Evolutionary conservation across 176 grass and related monocot genomes (phyloP).

Genomic region (Oryza nivara): DNA sequence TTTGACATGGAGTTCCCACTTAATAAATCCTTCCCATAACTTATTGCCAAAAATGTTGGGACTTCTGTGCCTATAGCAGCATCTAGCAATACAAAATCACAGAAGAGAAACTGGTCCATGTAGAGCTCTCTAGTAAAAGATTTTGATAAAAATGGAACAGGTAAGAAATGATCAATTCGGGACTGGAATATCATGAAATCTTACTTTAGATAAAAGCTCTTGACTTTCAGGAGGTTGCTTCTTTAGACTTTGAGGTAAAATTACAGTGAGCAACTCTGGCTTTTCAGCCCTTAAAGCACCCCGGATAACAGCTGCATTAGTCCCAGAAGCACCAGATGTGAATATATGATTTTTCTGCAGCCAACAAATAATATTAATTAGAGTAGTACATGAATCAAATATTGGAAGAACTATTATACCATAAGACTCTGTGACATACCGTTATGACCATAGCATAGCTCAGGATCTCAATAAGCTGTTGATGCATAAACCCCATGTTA

Average conservation of each 20-base stretch:
- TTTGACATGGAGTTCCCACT: neutral
- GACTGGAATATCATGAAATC: constrained; percentile 25
- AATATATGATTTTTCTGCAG: constrained; percentile 99
- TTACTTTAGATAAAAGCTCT: constrained; percentile 96
- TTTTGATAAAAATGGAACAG: neutral
- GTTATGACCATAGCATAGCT: constrained; percentile 99
- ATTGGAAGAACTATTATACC: neutral
- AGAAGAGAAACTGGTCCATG: neutral
- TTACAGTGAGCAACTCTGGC: constrained; percentile 95
- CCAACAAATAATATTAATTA: constrained; percentile 30
- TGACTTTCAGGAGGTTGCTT: constrained; percentile 96
- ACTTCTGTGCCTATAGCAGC: neutral
- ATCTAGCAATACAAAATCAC: neutral
- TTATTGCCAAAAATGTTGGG: constrained; percentile 18
- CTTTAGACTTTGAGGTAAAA: constrained; percentile 95
- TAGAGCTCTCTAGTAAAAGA: neutral
- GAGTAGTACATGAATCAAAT: neutral
- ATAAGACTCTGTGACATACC: constrained; percentile 55
- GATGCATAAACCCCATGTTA: constrained; percentile 99
- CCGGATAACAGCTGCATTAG: constrained; percentile 99
- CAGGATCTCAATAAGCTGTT: constrained; percentile 99
- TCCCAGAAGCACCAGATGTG: constrained; percentile 95
- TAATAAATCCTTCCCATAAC: neutral
- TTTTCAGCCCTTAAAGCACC: constrained; percentile 99
- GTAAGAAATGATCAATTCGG: constrained; percentile 9